Evolutionary conservation across 768 basidiomycete species (phyloP).

Genomic region (Artomyces pyxidatus): DNA sequence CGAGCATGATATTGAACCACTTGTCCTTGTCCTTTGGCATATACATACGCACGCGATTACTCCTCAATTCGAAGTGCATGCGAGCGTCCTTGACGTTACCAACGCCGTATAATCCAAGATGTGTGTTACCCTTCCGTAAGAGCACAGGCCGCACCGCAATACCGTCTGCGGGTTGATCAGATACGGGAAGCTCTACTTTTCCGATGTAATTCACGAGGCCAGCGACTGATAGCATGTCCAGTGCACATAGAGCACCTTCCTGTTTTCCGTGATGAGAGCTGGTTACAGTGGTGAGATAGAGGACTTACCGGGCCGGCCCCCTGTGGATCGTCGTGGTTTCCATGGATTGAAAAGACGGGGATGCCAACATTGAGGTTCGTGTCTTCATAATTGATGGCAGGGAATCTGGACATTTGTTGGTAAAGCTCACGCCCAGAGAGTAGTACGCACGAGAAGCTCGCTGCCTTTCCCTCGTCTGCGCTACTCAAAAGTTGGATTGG

Average conservation of each 20-base stretch:
- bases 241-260: slow-evolving; percentile 93
- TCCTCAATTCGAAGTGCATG: slow-evolving; percentile 93
- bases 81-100: slow-evolving; percentile 95
- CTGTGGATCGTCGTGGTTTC: slow-evolving; percentile 98
- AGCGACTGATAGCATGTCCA: slow-evolving; percentile 89
- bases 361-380: slow-evolving; percentile 90
- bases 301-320: slow-evolving; percentile 78
- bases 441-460: slow-evolving; percentile 67
- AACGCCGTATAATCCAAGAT: slow-evolving; percentile 89
- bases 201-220: slow-evolving; percentile 98
- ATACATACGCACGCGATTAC: slow-evolving; percentile 93
- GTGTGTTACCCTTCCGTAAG: slow-evolving; percentile 77
- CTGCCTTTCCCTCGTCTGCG: slow-evolving; percentile 82
- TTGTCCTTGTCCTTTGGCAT: slow-evolving; percentile 86
- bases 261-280: slow-evolving; percentile 21
- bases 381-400: slow-evolving; percentile 95
- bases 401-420: slow-evolving; percentile 53
- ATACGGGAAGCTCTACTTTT: slow-evolving; percentile 79
- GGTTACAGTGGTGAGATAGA: background rate
- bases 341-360: slow-evolving; percentile 99
- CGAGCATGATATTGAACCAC: slow-evolving; percentile 91
- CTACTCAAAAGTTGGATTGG: slow-evolving; percentile 88
- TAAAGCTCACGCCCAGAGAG: background rate
- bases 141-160: slow-evolving; percentile 88
- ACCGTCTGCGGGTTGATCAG: slow-evolving; percentile 65